Base-by-base conservation (phyloP, 2,329 filamentous ascomycete species). In the Blastomyces gilchristii region DNA sequence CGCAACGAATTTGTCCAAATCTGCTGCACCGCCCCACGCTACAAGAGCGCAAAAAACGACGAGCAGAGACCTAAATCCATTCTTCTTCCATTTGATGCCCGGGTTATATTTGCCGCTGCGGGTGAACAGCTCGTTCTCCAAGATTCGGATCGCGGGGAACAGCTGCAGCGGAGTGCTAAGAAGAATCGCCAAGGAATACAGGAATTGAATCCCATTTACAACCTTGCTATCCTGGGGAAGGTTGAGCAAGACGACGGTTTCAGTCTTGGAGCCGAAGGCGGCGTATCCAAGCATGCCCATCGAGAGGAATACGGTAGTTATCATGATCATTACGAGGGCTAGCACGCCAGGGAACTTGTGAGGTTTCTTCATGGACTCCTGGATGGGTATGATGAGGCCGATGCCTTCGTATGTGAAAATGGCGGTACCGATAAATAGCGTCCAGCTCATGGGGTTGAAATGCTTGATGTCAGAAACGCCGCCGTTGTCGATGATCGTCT, bases 71-170 rank as follows among this genome's bases (percentile, higher is more conserved):
- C 94, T 88, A 80, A 96, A 99, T 43, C 88, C 80, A 70, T 99
- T 99, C 85, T 99, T 99, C 82, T 97, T 90, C 94, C 94, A 99
- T 80, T 99, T 99, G 81, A 99, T 96, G 73, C 90, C 94, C 0
- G 91, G 92, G 73, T 97, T 97, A 79, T 97, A 96, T 77, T 99
- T 99, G 69, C 94, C 92, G 66, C 91, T 96, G 72, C 89, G 84
- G 31, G 90, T 96, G 76, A 97, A 99, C 7, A 97, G 82, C 68
- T 91, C 91, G 69, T 96, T 96, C 77, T 96, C 92, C 43, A 90
- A 91, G 71, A 99, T 99, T 72, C 93, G 89, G 71, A 99, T 97
- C 53, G 94, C 94, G 0, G 94, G 94, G 81, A 97, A 99, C 68
- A 99, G 92, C 73, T 99, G 95, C 64, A 99, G 80, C 6, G 94